phyloP scores from a whole-genome alignment of 257 asterid species.

The Plantago major region DNA sequence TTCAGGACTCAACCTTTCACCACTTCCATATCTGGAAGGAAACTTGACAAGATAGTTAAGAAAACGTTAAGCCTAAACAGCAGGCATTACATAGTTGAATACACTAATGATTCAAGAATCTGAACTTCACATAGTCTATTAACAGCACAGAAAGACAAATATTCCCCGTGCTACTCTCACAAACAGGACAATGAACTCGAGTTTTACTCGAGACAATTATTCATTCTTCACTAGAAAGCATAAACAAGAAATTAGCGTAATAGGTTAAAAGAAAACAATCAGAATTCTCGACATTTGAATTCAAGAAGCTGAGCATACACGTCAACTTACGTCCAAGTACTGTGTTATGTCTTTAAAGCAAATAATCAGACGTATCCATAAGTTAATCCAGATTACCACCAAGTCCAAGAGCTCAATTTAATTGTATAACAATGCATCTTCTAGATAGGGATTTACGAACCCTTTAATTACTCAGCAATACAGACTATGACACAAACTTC shows the following conservation, averaged over 20 bases:
- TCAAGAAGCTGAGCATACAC: background rate
- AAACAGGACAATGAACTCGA: background rate
- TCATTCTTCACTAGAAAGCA: background rate
- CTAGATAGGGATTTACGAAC: too few species aligned
- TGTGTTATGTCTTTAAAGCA: too few species aligned
- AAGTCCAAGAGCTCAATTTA: background rate
- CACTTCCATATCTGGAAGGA: slow-evolving; percentile 63
- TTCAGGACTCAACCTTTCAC: slow-evolving; percentile 72
- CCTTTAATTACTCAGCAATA: too few species aligned
- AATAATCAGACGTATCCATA: too few species aligned
- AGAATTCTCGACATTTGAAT: slow-evolving; percentile 24
- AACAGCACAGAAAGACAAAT: background rate
- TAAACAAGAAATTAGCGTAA: background rate
- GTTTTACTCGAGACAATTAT: background rate
- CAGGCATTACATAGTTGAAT: background rate
- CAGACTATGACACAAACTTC: too few species aligned
- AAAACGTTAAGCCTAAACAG: slow-evolving; percentile 2
- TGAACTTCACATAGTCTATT: slow-evolving; percentile 2
- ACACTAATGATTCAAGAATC: background rate
- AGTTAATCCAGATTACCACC: background rate
- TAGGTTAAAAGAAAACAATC: slow-evolving; percentile 17
- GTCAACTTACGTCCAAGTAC: background rate
- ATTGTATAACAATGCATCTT: too few species aligned
- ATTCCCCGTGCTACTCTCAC: slow-evolving; percentile 2
- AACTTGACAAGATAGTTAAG: slow-evolving; percentile 10